A percentile compares a stretch with the other conserved stretches of the same genome.
phyloP scores from a whole-genome alignment of 2,329 filamentous ascomycete genomes.

The Aspergillus caelatus region DNA sequence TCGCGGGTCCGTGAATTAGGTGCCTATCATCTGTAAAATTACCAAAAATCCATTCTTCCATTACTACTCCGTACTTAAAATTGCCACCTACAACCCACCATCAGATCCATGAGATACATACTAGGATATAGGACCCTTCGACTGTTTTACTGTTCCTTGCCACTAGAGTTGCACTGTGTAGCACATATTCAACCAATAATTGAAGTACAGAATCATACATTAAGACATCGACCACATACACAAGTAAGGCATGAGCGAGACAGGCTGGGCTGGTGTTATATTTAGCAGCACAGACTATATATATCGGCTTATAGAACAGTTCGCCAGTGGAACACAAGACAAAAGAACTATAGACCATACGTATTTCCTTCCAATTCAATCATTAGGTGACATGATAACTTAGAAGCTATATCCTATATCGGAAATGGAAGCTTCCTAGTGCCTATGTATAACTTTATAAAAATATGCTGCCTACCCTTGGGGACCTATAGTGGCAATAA shows the following conservation, averaged over 20 bases:
- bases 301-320: neutral
- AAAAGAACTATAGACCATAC: no score
- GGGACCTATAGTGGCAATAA: neutral
- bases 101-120: neutral
- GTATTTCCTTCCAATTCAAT: neutral
- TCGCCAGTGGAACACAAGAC: neutral
- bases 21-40: neutral
- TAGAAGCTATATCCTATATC: neutral
- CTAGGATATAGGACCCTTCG: neutral
- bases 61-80: no score
- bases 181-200: neutral
- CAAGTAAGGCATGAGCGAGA: neutral
- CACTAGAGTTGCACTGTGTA: neutral
- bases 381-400: neutral
- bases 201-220: neutral
- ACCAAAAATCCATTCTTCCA: neutral
- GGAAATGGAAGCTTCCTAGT: neutral
- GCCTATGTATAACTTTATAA: neutral
- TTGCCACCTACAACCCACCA: neutral
- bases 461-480: neutral
- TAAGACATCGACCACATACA: neutral
- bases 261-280: neutral
- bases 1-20: neutral
- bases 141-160: neutral
- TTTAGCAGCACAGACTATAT: neutral